Evolutionary conservation across 805 yeast genomes (phyloP).

Genomic region (Saccharomycopsis sp.): DNA sequence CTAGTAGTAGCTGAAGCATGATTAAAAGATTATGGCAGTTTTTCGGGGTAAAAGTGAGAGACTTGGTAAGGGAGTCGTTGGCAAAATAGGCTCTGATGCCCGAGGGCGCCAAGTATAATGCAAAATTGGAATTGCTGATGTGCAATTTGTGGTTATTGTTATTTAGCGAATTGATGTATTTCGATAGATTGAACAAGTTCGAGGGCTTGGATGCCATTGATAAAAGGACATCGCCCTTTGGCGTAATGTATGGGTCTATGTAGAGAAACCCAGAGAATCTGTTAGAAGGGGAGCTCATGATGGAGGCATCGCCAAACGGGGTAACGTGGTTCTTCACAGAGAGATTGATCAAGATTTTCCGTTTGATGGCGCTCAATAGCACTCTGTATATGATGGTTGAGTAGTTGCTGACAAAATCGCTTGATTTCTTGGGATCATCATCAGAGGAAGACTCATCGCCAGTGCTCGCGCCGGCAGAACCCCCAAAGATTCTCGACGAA

Average conservation of each 20-base stretch:
- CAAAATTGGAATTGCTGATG: conserved; percentile 28
- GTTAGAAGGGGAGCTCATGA: conserved; percentile 13
- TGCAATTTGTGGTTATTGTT: neutral
- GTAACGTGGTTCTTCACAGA: conserved; percentile 30
- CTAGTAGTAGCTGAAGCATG: conserved; percentile 20
- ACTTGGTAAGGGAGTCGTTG: conserved; percentile 28
- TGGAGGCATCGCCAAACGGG: conserved; percentile 41
- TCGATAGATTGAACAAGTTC: conserved; percentile 29
- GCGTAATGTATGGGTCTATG: conserved; percentile 40
- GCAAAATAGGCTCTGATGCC: conserved; percentile 42
- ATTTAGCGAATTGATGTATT: conserved; percentile 12
- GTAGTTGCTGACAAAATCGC: neutral
- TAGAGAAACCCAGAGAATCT: conserved; percentile 28
- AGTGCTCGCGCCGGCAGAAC: conserved; percentile 12
- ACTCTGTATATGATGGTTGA: conserved; percentile 11
- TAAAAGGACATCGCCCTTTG: conserved; percentile 35
- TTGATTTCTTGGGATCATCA: neutral
- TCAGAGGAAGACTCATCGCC: conserved; percentile 5
- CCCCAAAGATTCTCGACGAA: conserved; percentile 22
- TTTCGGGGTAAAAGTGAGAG: conserved; percentile 25
- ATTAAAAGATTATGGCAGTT: conserved; percentile 19
- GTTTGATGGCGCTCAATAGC: conserved; percentile 27
- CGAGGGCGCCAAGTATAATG: conserved; percentile 45
- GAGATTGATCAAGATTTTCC: conserved; percentile 30
- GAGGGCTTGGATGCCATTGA: conserved; percentile 29